Evolutionary conservation across 805 yeast genomes (phyloP).

Genomic region (Cyberlindnera petersonii): DNA sequence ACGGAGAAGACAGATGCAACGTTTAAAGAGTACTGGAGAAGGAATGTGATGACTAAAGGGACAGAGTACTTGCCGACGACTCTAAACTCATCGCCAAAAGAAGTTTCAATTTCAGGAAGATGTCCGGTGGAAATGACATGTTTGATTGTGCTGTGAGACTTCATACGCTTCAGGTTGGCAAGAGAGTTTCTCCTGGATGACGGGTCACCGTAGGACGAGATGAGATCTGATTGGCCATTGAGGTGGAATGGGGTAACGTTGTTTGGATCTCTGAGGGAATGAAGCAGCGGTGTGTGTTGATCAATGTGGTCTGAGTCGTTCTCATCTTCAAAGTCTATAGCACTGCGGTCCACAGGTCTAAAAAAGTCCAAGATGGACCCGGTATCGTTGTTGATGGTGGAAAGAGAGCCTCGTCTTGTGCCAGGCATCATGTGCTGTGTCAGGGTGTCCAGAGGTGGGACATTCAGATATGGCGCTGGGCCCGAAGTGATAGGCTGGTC

Average conservation of each 20-base stretch:
- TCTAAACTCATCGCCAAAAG: slow-evolving; percentile 40
- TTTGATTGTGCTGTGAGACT: slow-evolving; percentile 25
- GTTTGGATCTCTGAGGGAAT: slow-evolving; percentile 21
- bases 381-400: slow-evolving; percentile 15
- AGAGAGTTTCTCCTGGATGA: slow-evolving; percentile 23
- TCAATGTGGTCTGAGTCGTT: slow-evolving; percentile 10
- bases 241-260: slow-evolving; percentile 7
- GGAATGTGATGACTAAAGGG: slow-evolving; percentile 63
- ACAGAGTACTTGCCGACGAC: slow-evolving; percentile 43
- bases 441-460: slow-evolving; percentile 23
- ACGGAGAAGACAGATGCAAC: slow-evolving; percentile 77
- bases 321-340: slow-evolving; percentile 12
- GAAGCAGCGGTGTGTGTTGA: slow-evolving; percentile 24
- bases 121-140: slow-evolving; percentile 26
- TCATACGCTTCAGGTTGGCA: slow-evolving; percentile 25
- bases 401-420: slow-evolving; percentile 22
- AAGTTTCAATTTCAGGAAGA: slow-evolving; percentile 23
- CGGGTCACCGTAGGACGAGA: slow-evolving; percentile 15
- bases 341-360: slow-evolving; percentile 13
- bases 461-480: slow-evolving; percentile 25
- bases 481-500: slow-evolving; percentile 21
- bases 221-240: slow-evolving; percentile 15
- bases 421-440: slow-evolving; percentile 22
- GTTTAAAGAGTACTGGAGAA: slow-evolving; percentile 67
- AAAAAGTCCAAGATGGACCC: slow-evolving; percentile 27